These are phyloP conservation scores for Scheffersomyces segobiensis DNA, from an alignment of 1,139 yeast species.

Conservation along the genomic window DNA sequence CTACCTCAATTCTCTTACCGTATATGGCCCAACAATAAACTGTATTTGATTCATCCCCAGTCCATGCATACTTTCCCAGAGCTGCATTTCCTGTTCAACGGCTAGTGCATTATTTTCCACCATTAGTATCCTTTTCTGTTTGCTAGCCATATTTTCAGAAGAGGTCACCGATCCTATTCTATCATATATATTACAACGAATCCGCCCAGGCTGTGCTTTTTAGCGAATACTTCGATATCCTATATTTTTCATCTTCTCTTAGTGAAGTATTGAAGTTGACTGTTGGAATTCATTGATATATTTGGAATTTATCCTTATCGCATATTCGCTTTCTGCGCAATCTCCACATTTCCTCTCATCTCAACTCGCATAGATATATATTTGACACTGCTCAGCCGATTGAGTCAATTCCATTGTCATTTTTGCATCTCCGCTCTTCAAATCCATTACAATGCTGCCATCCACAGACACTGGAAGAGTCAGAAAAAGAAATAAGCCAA, in stretches of 20 bases:
- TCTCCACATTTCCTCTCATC: background rate
- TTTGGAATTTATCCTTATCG: background rate
- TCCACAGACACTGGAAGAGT: constrained; percentile 19
- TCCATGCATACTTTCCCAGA: background rate
- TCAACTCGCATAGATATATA: background rate
- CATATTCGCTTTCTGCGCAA: background rate
- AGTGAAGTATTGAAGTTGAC: background rate
- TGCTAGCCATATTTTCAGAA: background rate
- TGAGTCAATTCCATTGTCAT: background rate
- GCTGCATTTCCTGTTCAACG: background rate
- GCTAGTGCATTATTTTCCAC: background rate
- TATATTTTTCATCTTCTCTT: no score
- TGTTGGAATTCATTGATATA: background rate
- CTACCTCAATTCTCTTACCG: no score
- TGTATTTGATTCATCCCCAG: background rate
- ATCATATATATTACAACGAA: background rate
- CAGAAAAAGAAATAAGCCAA: constrained; percentile 27
- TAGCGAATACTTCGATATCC: background rate
- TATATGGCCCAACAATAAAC: no score
- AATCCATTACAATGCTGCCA: background rate
- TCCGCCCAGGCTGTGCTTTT: background rate
- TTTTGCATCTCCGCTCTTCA: background rate
- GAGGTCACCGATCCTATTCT: background rate
- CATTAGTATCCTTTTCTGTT: background rate
- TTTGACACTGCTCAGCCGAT: background rate